Evolutionary conservation across 371 early-diverging fungal genomes (phyloP).

Genomic region (Apophysomyces trapeziformis): DNA sequence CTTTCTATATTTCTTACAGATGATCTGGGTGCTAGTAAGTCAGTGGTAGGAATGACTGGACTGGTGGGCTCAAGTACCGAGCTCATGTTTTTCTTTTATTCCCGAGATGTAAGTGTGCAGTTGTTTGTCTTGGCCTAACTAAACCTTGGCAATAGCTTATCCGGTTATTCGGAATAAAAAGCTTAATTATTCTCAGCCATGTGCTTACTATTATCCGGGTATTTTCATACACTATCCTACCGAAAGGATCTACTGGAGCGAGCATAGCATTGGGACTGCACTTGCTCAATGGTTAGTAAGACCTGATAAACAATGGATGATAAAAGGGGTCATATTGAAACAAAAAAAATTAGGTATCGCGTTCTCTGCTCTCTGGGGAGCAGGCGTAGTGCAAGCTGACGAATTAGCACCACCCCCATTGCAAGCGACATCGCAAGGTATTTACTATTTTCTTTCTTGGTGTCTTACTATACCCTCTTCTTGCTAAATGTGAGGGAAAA

Average conservation of each 20-base stretch:
- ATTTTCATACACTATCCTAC: conserved; percentile 54
- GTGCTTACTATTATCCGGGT: conserved; percentile 53
- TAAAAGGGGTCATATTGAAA: background rate
- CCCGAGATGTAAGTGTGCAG: conserved; percentile 46
- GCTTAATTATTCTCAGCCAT: conserved; percentile 52
- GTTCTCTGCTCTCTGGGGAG: conserved; percentile 58
- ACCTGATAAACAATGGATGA: too few relatives aligned
- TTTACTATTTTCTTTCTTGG: background rate
- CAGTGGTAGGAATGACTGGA: conserved; percentile 51
- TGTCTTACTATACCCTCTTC: background rate
- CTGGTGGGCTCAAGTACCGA: conserved; percentile 55
- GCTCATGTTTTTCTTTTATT: conserved; percentile 54
- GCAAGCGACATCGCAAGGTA: conserved; percentile 60
- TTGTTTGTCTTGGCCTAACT: background rate
- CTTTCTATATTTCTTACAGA: conserved; percentile 51
- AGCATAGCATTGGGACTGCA: conserved; percentile 51
- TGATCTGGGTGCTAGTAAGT: conserved; percentile 52
- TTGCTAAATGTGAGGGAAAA: too few relatives aligned
- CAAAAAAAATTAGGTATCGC: conserved; percentile 36
- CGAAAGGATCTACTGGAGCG: conserved; percentile 51
- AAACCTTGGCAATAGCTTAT: conserved; percentile 37
- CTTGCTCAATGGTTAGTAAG: conserved; percentile 40
- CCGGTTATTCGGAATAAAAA: conserved; percentile 51
- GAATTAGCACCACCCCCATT: conserved; percentile 54
- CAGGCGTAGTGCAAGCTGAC: conserved; percentile 59